Evolutionary conservation across 441 rosid genomes (phyloP).

Genomic region (Pelargonium exstipulatum): DNA sequence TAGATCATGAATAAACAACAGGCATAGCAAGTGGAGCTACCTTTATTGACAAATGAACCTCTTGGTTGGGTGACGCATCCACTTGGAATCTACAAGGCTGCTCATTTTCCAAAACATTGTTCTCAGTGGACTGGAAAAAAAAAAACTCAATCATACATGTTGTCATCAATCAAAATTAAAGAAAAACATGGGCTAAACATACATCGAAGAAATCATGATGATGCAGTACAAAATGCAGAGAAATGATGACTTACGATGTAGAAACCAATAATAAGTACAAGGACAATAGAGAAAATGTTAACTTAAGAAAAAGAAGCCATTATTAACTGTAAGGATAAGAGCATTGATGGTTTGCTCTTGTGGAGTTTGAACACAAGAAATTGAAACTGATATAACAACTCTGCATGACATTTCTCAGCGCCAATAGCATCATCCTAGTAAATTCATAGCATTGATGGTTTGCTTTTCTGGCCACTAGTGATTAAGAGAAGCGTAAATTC

Average conservation of each 20-base stretch:
- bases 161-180: neutral
- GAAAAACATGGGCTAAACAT: neutral
- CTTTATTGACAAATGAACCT: conserved; percentile 54
- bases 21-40: conserved; percentile 30
- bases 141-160: conserved; percentile 13
- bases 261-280: neutral
- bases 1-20: conserved; percentile 9
- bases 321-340: no score
- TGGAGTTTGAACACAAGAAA: neutral
- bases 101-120: conserved; percentile 36
- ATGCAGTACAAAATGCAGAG: neutral
- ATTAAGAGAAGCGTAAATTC: neutral
- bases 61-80: conserved; percentile 48
- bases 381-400: neutral
- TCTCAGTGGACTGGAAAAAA: conserved; percentile 26
- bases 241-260: neutral
- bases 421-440: conserved; percentile 1
- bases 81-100: conserved; percentile 46
- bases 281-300: no score
- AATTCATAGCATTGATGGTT: neutral
- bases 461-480: neutral
- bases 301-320: no score
- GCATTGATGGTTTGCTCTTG: no score
- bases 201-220: neutral
- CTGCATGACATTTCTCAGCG: conserved; percentile 1